Evolutionary conservation across 257 asterid species (phyloP).

Genomic region (Ophiorrhiza pumila): DNA sequence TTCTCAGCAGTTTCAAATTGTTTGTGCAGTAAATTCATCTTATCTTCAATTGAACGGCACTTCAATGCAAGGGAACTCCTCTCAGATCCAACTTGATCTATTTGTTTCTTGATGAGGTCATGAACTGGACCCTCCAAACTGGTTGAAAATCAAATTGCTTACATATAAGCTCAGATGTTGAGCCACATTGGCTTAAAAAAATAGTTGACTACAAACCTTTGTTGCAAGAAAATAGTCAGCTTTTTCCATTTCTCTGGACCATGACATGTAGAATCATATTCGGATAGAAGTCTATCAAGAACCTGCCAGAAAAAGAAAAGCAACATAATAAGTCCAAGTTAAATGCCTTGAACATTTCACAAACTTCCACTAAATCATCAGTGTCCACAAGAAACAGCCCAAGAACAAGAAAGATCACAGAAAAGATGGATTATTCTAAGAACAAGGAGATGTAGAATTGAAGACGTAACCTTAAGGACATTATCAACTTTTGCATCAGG

Average conservation of each 20-base stretch:
- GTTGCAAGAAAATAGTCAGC: conserved; percentile 63
- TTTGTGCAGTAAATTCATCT: conserved; percentile 66
- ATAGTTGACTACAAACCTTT: conserved; percentile 58
- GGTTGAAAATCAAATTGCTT: conserved; percentile 27
- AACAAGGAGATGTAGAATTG: conserved; percentile 10
- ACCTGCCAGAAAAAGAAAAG: conserved; percentile 50
- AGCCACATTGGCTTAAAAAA: background rate
- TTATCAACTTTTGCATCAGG: conserved; percentile 72
- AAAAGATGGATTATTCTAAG: background rate
- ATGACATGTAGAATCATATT: conserved; percentile 76
- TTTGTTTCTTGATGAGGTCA: conserved; percentile 79
- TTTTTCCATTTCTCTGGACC: conserved; percentile 98
- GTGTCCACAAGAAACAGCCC: background rate
- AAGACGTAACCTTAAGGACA: conserved; percentile 62
- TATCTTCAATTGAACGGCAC: conserved; percentile 80
- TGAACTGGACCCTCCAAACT: conserved; percentile 94
- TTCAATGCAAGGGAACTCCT: conserved; percentile 74
- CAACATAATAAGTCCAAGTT: background rate
- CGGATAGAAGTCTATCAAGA: conserved; percentile 71
- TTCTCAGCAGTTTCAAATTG: conserved; percentile 90
- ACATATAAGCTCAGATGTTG: conserved; percentile 13
- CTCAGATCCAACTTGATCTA: conserved; percentile 77
- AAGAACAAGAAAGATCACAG: background rate
- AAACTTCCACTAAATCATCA: background rate
- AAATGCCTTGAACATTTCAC: background rate